Evolutionary conservation across 2,329 filamentous ascomycete species (phyloP).

Genomic region (Dothiorella sarmentorum): DNA sequence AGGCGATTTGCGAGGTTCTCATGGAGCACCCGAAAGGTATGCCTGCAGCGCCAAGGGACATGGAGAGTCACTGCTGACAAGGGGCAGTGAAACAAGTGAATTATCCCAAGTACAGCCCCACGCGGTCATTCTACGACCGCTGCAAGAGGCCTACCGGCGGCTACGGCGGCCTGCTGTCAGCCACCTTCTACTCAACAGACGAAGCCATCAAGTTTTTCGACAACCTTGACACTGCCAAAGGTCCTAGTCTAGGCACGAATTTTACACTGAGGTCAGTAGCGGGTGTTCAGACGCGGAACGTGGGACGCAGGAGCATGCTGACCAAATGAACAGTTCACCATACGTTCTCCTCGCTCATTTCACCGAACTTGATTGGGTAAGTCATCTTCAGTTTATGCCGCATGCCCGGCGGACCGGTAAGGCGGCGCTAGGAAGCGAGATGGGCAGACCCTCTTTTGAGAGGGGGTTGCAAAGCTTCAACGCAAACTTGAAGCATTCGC

Average conservation of each 20-base stretch:
- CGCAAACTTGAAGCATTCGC: neutral
- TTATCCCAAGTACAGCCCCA: constrained; percentile 78
- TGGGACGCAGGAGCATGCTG: neutral
- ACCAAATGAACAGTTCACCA: constrained; percentile 58
- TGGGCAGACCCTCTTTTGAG: neutral
- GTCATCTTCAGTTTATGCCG: constrained; percentile 26
- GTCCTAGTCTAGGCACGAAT: constrained; percentile 92
- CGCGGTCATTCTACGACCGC: constrained; percentile 70
- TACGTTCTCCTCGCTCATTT: constrained; percentile 93
- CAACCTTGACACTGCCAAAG: constrained; percentile 81
- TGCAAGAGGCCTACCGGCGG: constrained; percentile 72
- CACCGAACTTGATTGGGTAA: constrained; percentile 81
- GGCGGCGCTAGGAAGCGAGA: constrained; percentile 5
- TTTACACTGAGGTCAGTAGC: constrained; percentile 69
- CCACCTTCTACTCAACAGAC: constrained; percentile 67
- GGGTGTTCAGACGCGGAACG: neutral
- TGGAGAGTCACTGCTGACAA: constrained; percentile 19
- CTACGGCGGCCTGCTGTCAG: constrained; percentile 85
- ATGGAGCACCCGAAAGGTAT: constrained; percentile 52
- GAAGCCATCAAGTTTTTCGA: constrained; percentile 84
- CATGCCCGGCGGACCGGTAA: neutral
- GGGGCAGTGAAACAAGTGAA: constrained; percentile 68
- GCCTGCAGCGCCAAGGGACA: constrained; percentile 12
- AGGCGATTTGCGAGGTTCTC: constrained; percentile 74
- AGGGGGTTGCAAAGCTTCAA: constrained; percentile 14